Evolutionary conservation across 2,329 filamentous ascomycete species (phyloP).

Genomic region (Sclerotinia spermophila): DNA sequence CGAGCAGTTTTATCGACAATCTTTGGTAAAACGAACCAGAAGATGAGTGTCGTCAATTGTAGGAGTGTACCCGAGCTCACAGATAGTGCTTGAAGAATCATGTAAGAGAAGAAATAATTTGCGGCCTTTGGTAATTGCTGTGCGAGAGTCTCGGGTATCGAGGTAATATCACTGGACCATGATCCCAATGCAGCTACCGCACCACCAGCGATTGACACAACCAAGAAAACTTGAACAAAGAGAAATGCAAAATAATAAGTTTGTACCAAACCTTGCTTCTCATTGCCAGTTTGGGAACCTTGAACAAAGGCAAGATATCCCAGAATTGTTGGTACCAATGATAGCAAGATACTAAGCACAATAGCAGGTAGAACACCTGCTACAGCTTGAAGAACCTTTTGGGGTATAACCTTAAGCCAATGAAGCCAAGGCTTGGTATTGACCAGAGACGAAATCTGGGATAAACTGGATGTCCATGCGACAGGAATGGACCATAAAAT

Average conservation of each 20-base stretch:
- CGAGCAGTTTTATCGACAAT: slow-evolving; percentile 77
- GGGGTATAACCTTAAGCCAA: slow-evolving; percentile 63
- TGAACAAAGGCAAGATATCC: slow-evolving; percentile 68
- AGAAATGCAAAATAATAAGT: slow-evolving; percentile 90
- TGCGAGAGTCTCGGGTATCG: slow-evolving; percentile 69
- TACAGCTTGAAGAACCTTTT: slow-evolving; percentile 61
- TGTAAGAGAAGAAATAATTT: slow-evolving; percentile 98
- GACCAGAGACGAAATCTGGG: slow-evolving; percentile 71
- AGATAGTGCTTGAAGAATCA: slow-evolving; percentile 89
- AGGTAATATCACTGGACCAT: slow-evolving; percentile 49
- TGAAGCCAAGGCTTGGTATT: slow-evolving; percentile 62
- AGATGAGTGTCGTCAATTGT: slow-evolving; percentile 72
- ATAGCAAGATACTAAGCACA: slow-evolving; percentile 71
- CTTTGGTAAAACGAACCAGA: slow-evolving; percentile 78
- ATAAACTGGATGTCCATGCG: slow-evolving; percentile 78
- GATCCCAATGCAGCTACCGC: slow-evolving; percentile 60
- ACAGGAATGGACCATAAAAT: slow-evolving; percentile 90
- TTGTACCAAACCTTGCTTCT: slow-evolving; percentile 79
- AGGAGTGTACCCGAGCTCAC: slow-evolving; percentile 86
- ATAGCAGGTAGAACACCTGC: slow-evolving; percentile 83
- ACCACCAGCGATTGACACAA: slow-evolving; percentile 81
- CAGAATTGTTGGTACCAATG: slow-evolving; percentile 78
- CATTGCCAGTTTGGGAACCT: slow-evolving; percentile 78
- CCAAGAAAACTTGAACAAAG: slow-evolving; percentile 90
- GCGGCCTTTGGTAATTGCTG: slow-evolving; percentile 77